Base-by-base conservation (phyloP, 129 eudicot genomes). In the Pulicaria dysenterica region DNA sequence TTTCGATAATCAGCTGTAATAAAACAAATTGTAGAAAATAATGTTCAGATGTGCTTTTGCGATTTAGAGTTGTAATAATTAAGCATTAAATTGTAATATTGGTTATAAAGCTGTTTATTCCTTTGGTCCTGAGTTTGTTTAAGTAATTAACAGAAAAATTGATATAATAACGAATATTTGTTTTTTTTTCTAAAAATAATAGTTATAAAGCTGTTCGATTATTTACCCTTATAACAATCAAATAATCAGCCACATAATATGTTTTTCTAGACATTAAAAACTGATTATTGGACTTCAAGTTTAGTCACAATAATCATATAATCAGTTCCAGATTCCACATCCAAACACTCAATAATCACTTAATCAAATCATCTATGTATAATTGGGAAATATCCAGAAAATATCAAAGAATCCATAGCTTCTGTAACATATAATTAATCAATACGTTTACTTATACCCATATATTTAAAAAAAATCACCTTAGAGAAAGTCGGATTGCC, bases 401-500 rank as follows among this genome's bases (percentile, higher is more conserved):
- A n/a, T 15, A 14, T 61, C 36, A 39, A 56, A 40, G 5, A 58
- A 1, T 39, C 36, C 47, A 61, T 40, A 61, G 31, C 48, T 61
- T 61, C n/a, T 61, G 67, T 39, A 39, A 19, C 62, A 15, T 56
- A 56, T 56, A 24, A 2, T 49, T 10, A 4, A 49, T 12, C 14
- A 49, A 49, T 2, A 49, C 56, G 6, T 4, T n/a, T n/a, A n/a
- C 17, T 3, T n/a, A 49, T 12, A 9, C 12, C 7, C 4, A 37
- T 2, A 34, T 37, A 36, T 60, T 7, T 38, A 38, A 60, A 49
- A 49, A 15, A 3, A 6, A 67, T 7, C 60, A 68, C 73, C 61
- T 68, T 68, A 39, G 73, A 68, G 40, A 68, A 68, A 68, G 60
- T 14, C 49, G 37, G 73, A 68, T 50, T 68, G 45, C 36, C 38